Evolutionary conservation across 768 basidiomycete species (phyloP), one percentile per base, ranked within the genome.

Genomic region (Termitomyces sp.): DNA sequence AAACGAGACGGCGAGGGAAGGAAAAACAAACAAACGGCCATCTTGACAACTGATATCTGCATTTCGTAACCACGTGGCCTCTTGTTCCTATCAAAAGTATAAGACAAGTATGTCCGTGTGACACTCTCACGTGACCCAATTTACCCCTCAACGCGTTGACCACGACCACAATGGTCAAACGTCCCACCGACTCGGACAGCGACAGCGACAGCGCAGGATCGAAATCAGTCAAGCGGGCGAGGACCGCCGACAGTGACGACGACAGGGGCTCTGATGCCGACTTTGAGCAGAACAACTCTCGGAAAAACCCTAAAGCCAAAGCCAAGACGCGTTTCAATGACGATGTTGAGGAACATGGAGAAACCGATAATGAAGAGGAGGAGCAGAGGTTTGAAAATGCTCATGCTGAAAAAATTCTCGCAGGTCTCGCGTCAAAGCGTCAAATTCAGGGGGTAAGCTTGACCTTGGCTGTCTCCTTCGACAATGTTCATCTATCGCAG

Each of bases 301-400:
- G 61, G 35, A 40, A 33, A 57, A 63, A 30, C 30, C 30, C 30
- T 6, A 30, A 53, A 59, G 50, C 36, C 64, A 66, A 58, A 67
- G 61, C 69, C 55, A 75, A 72, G 66, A 68, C 71, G 26, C 66
- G 64, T 32, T 69, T 64, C n/a, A 72, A 73, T n/a, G 75, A 74
- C 9, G 68, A 68, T 26, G 64, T 63, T 2, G 62, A 69, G n/a
- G 68, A 65, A 35, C 72, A 73, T 5, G 67, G 63, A 26, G 73
- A 72, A 4, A 69, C 74, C 7, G 74, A 72, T 9, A 77, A 76
- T 10, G 72, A 79, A 53, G 82, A 84, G 35, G 82, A 83, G n/a
- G 87, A 89, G 56, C 81, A 83, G 61, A 74, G 77, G 66, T 86
- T 89, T 58, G 89, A 91, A 61, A 78, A 81, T 58, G 77, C 83